phyloP scores from a whole-genome alignment of 805 yeast genomes.

The Cyberlindnera samutprakarnensis region DNA sequence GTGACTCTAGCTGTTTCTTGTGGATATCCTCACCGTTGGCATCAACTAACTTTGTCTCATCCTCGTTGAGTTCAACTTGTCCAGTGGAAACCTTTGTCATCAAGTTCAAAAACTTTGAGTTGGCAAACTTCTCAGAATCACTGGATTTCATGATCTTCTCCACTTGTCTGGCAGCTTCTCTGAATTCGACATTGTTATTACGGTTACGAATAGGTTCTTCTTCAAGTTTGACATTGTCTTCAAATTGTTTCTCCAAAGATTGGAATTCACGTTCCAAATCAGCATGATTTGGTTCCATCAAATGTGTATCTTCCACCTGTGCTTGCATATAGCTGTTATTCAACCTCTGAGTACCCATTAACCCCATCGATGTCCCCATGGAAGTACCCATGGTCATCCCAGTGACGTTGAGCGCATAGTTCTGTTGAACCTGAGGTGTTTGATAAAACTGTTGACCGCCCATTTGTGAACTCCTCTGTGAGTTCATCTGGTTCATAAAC shows the following conservation, averaged over 20 bases:
- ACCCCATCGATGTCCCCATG: too few species aligned
- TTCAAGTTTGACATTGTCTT: background rate
- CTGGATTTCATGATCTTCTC: constrained; percentile 18
- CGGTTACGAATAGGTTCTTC: constrained; percentile 1
- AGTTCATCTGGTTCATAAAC: constrained; percentile 9
- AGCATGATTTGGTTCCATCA: too few species aligned
- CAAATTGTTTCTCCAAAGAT: constrained; percentile 7
- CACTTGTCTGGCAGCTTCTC: constrained; percentile 21
- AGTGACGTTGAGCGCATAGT: constrained; percentile 6
- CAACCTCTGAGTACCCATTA: too few species aligned
- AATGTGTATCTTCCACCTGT: constrained; percentile 11
- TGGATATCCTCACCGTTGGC: constrained; percentile 20
- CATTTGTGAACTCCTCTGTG: too few species aligned
- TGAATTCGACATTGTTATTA: constrained; percentile 13
- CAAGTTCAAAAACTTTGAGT: constrained; percentile 20
- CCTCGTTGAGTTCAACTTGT: constrained; percentile 16
- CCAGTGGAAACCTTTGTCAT: constrained; percentile 21
- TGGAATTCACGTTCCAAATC: constrained; percentile 10
- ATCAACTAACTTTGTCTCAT: constrained; percentile 20
- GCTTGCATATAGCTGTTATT: too few species aligned
- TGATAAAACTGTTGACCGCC: too few species aligned
- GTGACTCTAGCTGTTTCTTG: constrained; percentile 2
- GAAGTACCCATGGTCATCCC: too few species aligned
- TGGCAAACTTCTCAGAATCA: constrained; percentile 15
- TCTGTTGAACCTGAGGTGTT: constrained; percentile 7